These are phyloP conservation scores for Colletotrichum chlorophyti DNA, from an alignment of 2,329 filamentous ascomycete species.

Conservation along the genomic window DNA sequence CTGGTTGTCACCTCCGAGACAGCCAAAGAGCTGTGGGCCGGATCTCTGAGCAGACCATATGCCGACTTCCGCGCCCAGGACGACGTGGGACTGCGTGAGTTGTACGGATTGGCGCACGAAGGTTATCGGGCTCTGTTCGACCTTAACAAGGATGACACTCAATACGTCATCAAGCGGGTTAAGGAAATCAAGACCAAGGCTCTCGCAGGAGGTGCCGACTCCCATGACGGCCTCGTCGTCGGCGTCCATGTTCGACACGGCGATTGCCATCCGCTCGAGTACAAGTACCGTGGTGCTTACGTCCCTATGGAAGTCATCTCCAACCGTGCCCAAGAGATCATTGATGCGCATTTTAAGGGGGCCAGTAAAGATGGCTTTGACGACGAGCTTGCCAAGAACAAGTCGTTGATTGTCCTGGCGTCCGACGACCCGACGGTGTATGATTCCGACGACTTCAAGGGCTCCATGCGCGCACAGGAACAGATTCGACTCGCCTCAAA, in stretches of 20 bases:
- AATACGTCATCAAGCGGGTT: conserved; percentile 68
- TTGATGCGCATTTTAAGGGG: conserved; percentile 56
- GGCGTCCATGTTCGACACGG: conserved; percentile 83
- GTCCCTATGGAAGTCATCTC: conserved; percentile 76
- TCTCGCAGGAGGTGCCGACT: conserved; percentile 46
- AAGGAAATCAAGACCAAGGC: conserved; percentile 59
- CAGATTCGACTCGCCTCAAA: conserved; percentile 79
- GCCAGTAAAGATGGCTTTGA: conserved; percentile 42
- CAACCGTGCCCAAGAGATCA: conserved; percentile 62
- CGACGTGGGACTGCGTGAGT: conserved; percentile 53
- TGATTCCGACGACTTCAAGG: conserved; percentile 66
- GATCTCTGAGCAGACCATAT: conserved; percentile 57
- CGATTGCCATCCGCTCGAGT: conserved; percentile 78
- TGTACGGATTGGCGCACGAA: conserved; percentile 71
- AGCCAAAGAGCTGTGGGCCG: conserved; percentile 68
- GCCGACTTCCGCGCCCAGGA: conserved; percentile 54
- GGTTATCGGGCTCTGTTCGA: conserved; percentile 79
- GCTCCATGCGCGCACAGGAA: conserved; percentile 71
- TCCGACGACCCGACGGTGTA: conserved; percentile 85
- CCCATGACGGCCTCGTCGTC: conserved; percentile 62
- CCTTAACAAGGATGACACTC: conserved; percentile 69
- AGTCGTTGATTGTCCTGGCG: conserved; percentile 68
- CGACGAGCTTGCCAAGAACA: conserved; percentile 43
- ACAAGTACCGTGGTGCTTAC: conserved; percentile 79
- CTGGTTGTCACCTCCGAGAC: conserved; percentile 77